Evolutionary conservation across 495 filamentous ascomycete genomes (phyloP), one percentile per base, ranked within the genome.

Genomic region (Talaromyces wortmannii): DNA sequence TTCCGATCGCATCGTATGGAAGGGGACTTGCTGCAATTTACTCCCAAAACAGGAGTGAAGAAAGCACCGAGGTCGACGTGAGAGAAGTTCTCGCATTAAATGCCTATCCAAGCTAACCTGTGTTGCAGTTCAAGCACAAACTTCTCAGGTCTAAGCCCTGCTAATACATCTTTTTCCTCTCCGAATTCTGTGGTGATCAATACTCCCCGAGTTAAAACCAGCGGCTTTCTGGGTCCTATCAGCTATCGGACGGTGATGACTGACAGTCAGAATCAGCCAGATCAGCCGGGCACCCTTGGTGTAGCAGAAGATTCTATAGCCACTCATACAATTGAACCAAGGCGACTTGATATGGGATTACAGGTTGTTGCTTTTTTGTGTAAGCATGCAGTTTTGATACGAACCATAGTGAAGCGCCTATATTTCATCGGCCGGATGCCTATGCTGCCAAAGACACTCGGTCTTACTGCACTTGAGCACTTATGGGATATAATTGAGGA

Each of bases 211-310:
- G 10, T 50, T 15, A 15, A 46, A 46, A 46, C 7, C 44, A 53
- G 62, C 3, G 68, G 65, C 4, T 73, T 71, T 52, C 59, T 72
- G 7, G 69, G 71, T 45, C 65, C 63, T 18, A 72, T 65, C 10
- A 68, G 67, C 53, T 73, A 68, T 50, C 68, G 63, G 6, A 57
- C 65, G 23, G 63, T 72, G 16, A 48, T 59, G 11, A 48, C 46
- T 7, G 61, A 59, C 31, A 53, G 53, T n/a, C 44, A 46, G 44
- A 8, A 7, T 10, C 13, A 12, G 10, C 44, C 7, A 46, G 15
- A 46, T 23, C 44, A 46, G 15, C 15, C 16, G 7, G 16, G 44
- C 17, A 17, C 7, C 13, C 23, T 17, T 5, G 40, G 2, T n/a
- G 29, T 23, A 6, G 12, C 46, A 17, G 46, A 46, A 3, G 31